Evolutionary conservation across 176 grass and related monocot species (phyloP).

Genomic region (Saccharum spontaneum): DNA sequence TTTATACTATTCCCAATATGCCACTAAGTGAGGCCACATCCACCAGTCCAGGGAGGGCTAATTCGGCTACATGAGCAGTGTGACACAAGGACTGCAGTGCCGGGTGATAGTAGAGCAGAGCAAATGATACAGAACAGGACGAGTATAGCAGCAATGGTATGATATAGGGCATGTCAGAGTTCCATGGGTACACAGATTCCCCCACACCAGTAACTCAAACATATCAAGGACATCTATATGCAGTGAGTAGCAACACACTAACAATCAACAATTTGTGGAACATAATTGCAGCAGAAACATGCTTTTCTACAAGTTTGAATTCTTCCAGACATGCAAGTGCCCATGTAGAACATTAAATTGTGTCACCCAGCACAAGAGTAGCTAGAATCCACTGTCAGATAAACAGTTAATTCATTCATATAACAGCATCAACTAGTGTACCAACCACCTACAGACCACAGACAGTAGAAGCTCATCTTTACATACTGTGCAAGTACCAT

Average conservation of each 20-base stretch:
- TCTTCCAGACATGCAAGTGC: slow-evolving; percentile 7
- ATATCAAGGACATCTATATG: neutral
- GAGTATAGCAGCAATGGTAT: neutral
- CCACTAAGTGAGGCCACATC: too few relatives aligned
- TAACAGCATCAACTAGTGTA: slow-evolving; percentile 6
- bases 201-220: neutral
- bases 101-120: neutral
- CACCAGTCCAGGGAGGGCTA: too few relatives aligned
- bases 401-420: neutral
- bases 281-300: slow-evolving; percentile 1
- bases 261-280: neutral
- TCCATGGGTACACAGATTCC: neutral
- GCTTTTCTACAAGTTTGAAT: slow-evolving; percentile 3
- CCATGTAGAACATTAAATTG: neutral
- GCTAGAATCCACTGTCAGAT: neutral
- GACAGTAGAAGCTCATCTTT: neutral
- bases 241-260: neutral
- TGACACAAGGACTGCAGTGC: neutral
- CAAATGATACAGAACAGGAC: neutral
- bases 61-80: too few relatives aligned
- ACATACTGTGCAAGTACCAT: neutral
- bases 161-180: neutral
- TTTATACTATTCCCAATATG: too few relatives aligned
- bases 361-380: neutral
- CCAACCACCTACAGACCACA: neutral